Conservation (phyloP, 2,329 filamentous ascomycete genomes). For the Fusarium sp. region DNA sequence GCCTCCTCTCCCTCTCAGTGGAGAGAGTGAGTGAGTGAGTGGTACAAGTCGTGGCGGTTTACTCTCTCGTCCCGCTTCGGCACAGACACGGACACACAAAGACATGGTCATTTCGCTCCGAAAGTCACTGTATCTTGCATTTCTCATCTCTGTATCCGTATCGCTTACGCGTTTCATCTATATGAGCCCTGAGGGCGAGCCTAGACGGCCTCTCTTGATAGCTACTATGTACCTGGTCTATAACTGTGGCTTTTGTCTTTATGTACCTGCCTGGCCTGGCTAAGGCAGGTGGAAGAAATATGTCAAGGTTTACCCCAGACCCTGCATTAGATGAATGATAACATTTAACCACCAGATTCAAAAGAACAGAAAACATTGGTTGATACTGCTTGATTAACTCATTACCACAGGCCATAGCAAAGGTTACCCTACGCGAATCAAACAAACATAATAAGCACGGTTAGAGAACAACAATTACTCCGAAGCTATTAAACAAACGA, state of each 20-base stretch:
- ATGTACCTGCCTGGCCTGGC: constrained; percentile 12
- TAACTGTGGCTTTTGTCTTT: constrained; percentile 13
- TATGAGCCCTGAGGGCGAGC: background rate
- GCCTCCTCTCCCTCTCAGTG: background rate
- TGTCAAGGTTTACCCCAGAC: constrained; percentile 11
- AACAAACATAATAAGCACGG: background rate
- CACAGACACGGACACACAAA: background rate
- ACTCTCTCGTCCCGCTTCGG: constrained; percentile 28
- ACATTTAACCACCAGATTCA: background rate
- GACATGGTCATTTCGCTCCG: constrained; percentile 23
- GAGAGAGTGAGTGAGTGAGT: background rate
- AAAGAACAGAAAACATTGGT: background rate
- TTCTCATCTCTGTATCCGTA: constrained; percentile 7
- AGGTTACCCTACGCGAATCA: background rate
- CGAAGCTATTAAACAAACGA: background rate
- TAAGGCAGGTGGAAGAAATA: background rate
- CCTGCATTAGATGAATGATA: constrained; percentile 25
- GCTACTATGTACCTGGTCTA: constrained; percentile 7
- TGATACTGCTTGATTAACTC: background rate
- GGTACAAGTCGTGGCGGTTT: constrained; percentile 28
- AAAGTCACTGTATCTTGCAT: constrained; percentile 29
- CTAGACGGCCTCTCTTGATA: background rate
- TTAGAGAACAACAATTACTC: background rate
- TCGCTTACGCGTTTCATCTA: constrained; percentile 30
- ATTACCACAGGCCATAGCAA: background rate